Evolutionary conservation across 2,329 filamentous ascomycete species (phyloP).

Genomic region (Alternaria sp.): DNA sequence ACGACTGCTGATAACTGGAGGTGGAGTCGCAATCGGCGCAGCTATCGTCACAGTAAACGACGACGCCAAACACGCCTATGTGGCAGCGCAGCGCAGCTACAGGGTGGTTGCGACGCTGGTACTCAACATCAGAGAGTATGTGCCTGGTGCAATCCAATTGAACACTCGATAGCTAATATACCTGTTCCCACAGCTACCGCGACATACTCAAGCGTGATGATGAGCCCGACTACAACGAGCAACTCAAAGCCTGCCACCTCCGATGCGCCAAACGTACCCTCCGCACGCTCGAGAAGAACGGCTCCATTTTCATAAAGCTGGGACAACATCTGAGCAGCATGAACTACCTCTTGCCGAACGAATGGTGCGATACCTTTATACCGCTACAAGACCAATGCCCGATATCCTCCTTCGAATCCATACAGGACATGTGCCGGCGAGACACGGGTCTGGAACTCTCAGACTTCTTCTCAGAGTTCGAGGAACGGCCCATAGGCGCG

Average conservation of each 20-base stretch:
- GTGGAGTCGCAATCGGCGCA: slow-evolving; percentile 45
- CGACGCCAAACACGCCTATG: slow-evolving; percentile 77
- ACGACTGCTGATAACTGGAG: slow-evolving; percentile 34
- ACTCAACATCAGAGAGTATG: slow-evolving; percentile 88
- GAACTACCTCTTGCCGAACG: slow-evolving; percentile 88
- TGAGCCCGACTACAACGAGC: slow-evolving; percentile 67
- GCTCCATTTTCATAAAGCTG: slow-evolving; percentile 97
- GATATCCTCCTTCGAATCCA: slow-evolving; percentile 84
- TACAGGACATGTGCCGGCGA: slow-evolving; percentile 81
- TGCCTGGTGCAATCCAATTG: slow-evolving; percentile 17
- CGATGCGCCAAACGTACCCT: slow-evolving; percentile 90
- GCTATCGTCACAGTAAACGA: slow-evolving; percentile 60
- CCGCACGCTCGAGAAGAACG: slow-evolving; percentile 88
- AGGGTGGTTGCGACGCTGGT: slow-evolving; percentile 77
- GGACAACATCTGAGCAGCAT: slow-evolving; percentile 95
- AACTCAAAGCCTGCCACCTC: slow-evolving; percentile 85
- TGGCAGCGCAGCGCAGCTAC: slow-evolving; percentile 76
- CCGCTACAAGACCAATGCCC: slow-evolving; percentile 96
- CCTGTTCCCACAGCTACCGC: slow-evolving; percentile 72
- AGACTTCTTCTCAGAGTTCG: slow-evolving; percentile 87
- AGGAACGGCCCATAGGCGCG: slow-evolving; percentile 80
- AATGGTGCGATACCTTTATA: slow-evolving; percentile 96
- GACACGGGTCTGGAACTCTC: slow-evolving; percentile 82
- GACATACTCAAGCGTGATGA: slow-evolving; percentile 76
- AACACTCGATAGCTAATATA: slow-evolving; percentile 18